Percentiles rank a stretch among this genome's conserved stretches.
Evolutionary conservation across 2,329 filamentous ascomycete genomes (phyloP).

Genomic region (Ceratocystis harringtonii): DNA sequence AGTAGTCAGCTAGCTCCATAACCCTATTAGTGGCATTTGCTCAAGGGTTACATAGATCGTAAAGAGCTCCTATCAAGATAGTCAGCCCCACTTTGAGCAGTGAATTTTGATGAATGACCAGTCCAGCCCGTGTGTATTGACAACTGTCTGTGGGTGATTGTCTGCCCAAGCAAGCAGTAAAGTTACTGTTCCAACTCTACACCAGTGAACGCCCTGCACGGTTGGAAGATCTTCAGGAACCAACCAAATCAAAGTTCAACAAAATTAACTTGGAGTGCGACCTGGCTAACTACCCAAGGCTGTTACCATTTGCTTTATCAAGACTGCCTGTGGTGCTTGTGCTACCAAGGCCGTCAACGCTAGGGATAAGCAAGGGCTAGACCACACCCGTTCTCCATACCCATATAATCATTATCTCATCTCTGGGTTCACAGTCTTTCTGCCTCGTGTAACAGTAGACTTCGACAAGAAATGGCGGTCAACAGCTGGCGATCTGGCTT

Average conservation of each 20-base stretch:
- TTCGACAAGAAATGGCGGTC: background rate
- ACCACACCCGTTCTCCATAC: background rate
- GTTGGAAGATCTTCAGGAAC: background rate
- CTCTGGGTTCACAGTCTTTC: background rate
- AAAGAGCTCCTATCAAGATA: no score
- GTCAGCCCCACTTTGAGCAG: no score
- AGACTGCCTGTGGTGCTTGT: background rate
- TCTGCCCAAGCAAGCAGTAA: background rate
- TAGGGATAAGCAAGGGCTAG: background rate
- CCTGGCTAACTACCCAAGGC: background rate
- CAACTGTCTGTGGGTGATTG: no score
- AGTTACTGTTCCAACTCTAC: background rate
- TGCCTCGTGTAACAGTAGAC: conserved; percentile 1
- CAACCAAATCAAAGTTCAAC: background rate
- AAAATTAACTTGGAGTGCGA: background rate
- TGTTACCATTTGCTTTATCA: background rate
- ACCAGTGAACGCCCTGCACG: background rate
- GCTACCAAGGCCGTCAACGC: background rate
- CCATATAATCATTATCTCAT: background rate
- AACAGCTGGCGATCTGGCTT: background rate
- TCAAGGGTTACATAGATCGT: background rate
- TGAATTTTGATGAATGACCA: no score
- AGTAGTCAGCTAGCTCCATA: background rate
- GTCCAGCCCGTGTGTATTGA: no score
- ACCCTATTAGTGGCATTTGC: no score